phyloP scores from a whole-genome alignment of 306 rosid species.

The Lathyrus oleraceus region DNA sequence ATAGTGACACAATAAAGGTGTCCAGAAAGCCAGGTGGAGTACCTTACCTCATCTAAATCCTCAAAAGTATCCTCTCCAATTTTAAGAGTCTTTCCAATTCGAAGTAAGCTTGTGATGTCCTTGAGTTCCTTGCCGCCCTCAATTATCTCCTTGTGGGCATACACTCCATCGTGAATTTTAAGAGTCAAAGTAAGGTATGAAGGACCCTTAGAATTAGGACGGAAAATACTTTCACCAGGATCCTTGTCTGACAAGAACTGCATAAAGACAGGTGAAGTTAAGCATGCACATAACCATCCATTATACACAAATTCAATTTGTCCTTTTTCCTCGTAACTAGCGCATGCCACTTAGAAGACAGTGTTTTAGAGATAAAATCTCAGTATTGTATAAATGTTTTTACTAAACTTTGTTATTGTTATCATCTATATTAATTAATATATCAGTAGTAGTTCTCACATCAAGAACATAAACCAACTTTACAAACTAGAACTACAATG shows the following conservation, averaged over 20 bases:
- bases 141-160: slow-evolving; percentile 93
- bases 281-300: slow-evolving; percentile 9
- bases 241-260: slow-evolving; percentile 96
- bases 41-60: slow-evolving; percentile 92
- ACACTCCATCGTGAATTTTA: slow-evolving; percentile 89
- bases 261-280: slow-evolving; percentile 15
- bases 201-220: slow-evolving; percentile 97
- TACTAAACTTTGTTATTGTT: neutral
- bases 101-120: slow-evolving; percentile 94
- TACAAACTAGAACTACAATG: slow-evolving; percentile 11
- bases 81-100: slow-evolving; percentile 93
- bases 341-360: slow-evolving; percentile 24
- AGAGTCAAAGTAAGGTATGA: slow-evolving; percentile 85
- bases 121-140: slow-evolving; percentile 99
- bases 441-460: slow-evolving; percentile 10
- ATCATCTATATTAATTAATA: neutral
- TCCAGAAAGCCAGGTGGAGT: neutral
- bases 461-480: slow-evolving; percentile 4
- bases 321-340: neutral
- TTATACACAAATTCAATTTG: neutral
- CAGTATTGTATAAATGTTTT: neutral
- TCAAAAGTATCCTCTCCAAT: slow-evolving; percentile 98
- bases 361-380: neutral
- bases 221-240: slow-evolving; percentile 93
- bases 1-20: slow-evolving; percentile 14